phyloP scores from a whole-genome alignment of 768 basidiomycete species.

The Amanita inopinata region DNA sequence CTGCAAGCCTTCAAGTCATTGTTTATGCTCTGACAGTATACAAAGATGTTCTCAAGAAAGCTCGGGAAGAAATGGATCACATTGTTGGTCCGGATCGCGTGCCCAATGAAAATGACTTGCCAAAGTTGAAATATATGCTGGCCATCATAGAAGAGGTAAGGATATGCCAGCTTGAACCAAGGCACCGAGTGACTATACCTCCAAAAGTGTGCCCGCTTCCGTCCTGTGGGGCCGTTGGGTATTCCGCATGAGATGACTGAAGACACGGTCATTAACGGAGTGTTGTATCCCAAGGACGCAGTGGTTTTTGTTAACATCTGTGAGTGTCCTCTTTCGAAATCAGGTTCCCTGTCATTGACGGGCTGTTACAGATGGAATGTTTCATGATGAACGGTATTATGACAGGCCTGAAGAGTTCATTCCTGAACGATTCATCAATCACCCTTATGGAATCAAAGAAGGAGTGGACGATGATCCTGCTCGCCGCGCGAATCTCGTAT shows the following conservation, averaged over 20 bases:
- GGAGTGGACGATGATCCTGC: slow-evolving; percentile 14
- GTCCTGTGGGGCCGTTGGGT: slow-evolving; percentile 4
- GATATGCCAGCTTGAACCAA: slow-evolving; percentile 18
- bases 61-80: slow-evolving; percentile 18
- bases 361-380: slow-evolving; percentile 15
- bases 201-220: slow-evolving; percentile 16
- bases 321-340: slow-evolving; percentile 6
- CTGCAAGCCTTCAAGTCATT: slow-evolving; percentile 16
- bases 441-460: slow-evolving; percentile 11
- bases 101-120: slow-evolving; percentile 12
- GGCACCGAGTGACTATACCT: slow-evolving; percentile 19
- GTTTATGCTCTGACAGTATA: slow-evolving; percentile 4
- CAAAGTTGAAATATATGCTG: slow-evolving; percentile 14
- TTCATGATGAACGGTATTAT: slow-evolving; percentile 15
- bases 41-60: slow-evolving; percentile 7
- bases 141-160: slow-evolving; percentile 16
- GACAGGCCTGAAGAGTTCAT: slow-evolving; percentile 15
- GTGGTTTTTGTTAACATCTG: slow-evolving; percentile 18
- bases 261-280: slow-evolving; percentile 5
- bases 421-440: slow-evolving; percentile 16
- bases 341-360: neutral
- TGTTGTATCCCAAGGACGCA: slow-evolving; percentile 13
- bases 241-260: slow-evolving; percentile 6
- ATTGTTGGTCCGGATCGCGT: slow-evolving; percentile 15
- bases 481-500: slow-evolving; percentile 13